These are phyloP conservation scores for Cucumis melo DNA, from an alignment of 306 rosid species.

Conservation along the genomic window DNA sequence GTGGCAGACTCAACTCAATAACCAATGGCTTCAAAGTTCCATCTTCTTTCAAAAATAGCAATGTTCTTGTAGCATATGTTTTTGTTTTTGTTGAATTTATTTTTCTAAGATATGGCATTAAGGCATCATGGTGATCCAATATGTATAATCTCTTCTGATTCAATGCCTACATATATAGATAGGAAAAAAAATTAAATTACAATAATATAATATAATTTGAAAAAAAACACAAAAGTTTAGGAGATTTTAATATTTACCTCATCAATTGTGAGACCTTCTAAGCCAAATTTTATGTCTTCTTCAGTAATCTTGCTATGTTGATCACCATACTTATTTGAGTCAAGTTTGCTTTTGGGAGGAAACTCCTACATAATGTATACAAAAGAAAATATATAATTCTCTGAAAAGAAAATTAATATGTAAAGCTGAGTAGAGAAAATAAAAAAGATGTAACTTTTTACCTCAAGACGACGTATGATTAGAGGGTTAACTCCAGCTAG, in stretches of 20 bases:
- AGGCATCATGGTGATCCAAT: constrained; percentile 61
- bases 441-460: neutral
- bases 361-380: constrained; percentile 31
- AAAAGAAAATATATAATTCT: no score
- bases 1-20: constrained; percentile 71
- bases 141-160: constrained; percentile 35
- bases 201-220: neutral
- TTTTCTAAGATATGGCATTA: constrained; percentile 52
- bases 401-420: neutral
- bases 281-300: constrained; percentile 28
- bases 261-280: constrained; percentile 42
- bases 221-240: no score
- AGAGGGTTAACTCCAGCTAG: constrained; percentile 77
- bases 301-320: constrained; percentile 45
- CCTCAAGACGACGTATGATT: constrained; percentile 40
- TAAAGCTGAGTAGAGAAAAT: no score
- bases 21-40: constrained; percentile 71
- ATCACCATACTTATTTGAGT: constrained; percentile 32
- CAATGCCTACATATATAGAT: constrained; percentile 31
- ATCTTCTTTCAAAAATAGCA: constrained; percentile 47
- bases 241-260: constrained; percentile 22
- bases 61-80: constrained; percentile 49
- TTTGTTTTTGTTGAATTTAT: constrained; percentile 51
- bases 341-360: constrained; percentile 63
- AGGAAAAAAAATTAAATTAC: no score